Evolutionary conservation across 2,329 filamentous ascomycete genomes (phyloP).

Genomic region (Pyrenophora graminea): DNA sequence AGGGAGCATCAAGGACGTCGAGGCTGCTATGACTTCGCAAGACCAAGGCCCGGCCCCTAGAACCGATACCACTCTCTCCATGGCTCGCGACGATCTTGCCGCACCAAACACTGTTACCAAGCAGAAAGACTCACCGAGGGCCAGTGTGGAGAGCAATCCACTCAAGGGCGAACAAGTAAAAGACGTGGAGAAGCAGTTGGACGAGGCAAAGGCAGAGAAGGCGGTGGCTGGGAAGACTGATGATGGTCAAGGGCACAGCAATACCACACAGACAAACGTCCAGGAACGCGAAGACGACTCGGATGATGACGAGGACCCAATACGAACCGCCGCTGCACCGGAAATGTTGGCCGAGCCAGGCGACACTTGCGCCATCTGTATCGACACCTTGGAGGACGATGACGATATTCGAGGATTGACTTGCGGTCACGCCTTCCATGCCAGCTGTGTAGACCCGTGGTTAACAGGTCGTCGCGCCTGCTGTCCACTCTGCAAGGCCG

Average conservation of each 20-base stretch:
- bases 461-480: conserved; percentile 90
- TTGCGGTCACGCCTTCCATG: conserved; percentile 98
- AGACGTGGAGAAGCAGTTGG: conserved; percentile 24
- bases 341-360: conserved; percentile 81
- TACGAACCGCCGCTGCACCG: conserved; percentile 78
- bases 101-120: conserved; percentile 36
- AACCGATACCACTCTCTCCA: conserved; percentile 46
- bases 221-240: conserved; percentile 30
- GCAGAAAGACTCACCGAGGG: conserved; percentile 28
- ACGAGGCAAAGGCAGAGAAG: conserved; percentile 6
- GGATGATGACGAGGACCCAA: conserved; percentile 76
- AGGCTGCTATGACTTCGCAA: conserved; percentile 47
- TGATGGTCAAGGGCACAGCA: conserved; percentile 27
- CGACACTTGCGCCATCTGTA: conserved; percentile 94
- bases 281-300: conserved; percentile 55
- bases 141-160: conserved; percentile 26
- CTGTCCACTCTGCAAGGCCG: conserved; percentile 96
- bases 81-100: conserved; percentile 55
- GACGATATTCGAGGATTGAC: conserved; percentile 92
- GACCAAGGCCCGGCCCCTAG: conserved; percentile 39
- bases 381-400: conserved; percentile 91
- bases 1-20: conserved; percentile 71
- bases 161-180: conserved; percentile 23
- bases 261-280: conserved; percentile 22
- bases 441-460: conserved; percentile 94